A percentile compares a stretch with the other conserved stretches of the same genome.
Conservation (phyloP, 352 stramenopile species). For the Phytophthora multivora region DNA sequence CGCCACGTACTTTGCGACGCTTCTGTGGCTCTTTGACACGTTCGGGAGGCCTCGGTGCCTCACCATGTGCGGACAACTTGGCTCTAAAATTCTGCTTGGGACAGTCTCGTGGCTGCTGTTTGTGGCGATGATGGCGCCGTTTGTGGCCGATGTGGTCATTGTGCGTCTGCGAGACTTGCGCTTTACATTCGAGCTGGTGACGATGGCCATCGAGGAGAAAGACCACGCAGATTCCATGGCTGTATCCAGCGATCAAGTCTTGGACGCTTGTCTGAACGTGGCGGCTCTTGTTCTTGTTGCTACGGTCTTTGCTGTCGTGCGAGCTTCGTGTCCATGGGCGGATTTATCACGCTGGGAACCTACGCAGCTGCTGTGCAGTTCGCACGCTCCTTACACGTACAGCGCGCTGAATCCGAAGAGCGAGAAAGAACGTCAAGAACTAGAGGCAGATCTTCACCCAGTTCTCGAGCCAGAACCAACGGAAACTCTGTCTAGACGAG, state of each 20-base stretch:
- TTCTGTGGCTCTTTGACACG: constrained; percentile 1
- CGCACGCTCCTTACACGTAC: neutral
- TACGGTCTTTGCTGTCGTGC: constrained; percentile 14
- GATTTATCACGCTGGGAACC: constrained; percentile 17
- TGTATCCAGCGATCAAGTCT: constrained; percentile 8
- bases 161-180: constrained; percentile 21
- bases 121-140: constrained; percentile 12
- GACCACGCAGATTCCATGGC: constrained; percentile 7
- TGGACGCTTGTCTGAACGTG: constrained; percentile 1
- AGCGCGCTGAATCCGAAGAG: neutral
- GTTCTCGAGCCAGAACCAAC: neutral
- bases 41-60: neutral
- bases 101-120: constrained; percentile 15
- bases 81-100: neutral
- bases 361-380: neutral
- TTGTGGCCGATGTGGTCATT: constrained; percentile 21
- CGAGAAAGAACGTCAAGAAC: neutral
- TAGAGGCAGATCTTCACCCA: neutral
- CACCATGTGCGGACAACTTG: neutral
- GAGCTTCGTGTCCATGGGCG: constrained; percentile 1
- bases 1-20: constrained; percentile 13
- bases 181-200: constrained; percentile 23
- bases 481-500: neutral
- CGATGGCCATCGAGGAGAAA: constrained; percentile 27
- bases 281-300: neutral